Evolutionary conservation across 73 alveolate species (phyloP).

Genomic region (Uronychia binucleata): DNA sequence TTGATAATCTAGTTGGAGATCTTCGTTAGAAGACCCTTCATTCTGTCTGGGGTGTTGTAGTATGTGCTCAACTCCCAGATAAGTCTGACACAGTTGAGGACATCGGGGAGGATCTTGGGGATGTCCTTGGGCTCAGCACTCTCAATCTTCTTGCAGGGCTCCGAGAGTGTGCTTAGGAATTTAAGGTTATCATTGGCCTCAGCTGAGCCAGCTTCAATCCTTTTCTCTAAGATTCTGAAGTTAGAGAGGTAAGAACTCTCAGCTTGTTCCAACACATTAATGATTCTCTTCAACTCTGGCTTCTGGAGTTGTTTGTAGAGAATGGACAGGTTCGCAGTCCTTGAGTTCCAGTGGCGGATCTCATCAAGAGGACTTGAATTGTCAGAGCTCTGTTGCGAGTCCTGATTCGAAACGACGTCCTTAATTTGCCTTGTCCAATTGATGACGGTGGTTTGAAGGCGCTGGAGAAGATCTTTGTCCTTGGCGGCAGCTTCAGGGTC

Average conservation of each 20-base stretch:
- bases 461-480: constrained; percentile 96
- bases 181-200: constrained; percentile 89
- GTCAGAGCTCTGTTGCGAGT: constrained; percentile 82
- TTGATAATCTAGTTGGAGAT: constrained; percentile 91
- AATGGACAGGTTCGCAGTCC: constrained; percentile 80
- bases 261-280: constrained; percentile 72
- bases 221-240: constrained; percentile 79
- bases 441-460: constrained; percentile 96
- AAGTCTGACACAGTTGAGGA: constrained; percentile 84
- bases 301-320: constrained; percentile 79
- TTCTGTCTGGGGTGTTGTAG: constrained; percentile 92
- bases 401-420: constrained; percentile 96
- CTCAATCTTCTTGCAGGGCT: constrained; percentile 87
- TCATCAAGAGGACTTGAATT: constrained; percentile 90
- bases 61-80: constrained; percentile 92
- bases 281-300: constrained; percentile 86
- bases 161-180: constrained; percentile 76
- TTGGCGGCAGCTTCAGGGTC: constrained; percentile 96
- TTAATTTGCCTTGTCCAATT: constrained; percentile 98
- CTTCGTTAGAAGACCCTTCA: constrained; percentile 90
- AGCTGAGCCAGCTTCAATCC: constrained; percentile 80
- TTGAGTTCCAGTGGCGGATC: constrained; percentile 79
- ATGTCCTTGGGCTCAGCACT: constrained; percentile 87
- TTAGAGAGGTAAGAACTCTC: constrained; percentile 81
- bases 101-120: constrained; percentile 85